Evolutionary conservation across 208 protist species (phyloP).

Genomic region (Ichthyophonus hoferi): DNA sequence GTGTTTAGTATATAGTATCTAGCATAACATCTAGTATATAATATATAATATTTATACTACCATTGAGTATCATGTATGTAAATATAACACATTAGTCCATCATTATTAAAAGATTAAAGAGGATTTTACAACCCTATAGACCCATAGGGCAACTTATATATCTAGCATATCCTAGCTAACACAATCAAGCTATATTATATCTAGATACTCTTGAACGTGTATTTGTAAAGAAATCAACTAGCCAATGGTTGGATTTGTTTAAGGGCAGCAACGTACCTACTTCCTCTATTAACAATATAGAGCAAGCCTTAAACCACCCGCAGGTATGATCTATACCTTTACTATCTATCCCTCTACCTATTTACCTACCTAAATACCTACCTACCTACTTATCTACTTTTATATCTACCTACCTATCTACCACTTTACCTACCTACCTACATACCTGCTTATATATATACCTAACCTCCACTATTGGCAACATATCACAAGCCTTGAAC

Average conservation of each 20-base stretch:
- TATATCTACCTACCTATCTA: too few species aligned
- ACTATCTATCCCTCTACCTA: background rate
- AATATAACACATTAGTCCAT: too few species aligned
- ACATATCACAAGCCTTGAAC: too few species aligned
- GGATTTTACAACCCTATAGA: background rate
- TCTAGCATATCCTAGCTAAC: background rate
- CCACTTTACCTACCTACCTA: too few species aligned
- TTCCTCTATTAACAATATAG: conserved; percentile 19
- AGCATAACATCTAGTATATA: too few species aligned
- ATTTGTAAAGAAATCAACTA: background rate
- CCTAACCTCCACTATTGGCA: too few species aligned
- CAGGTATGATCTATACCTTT: conserved; percentile 1
- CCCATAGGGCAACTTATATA: background rate
- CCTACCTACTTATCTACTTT: too few species aligned
- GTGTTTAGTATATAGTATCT: too few species aligned
- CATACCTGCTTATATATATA: background rate
- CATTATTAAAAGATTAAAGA: too few species aligned
- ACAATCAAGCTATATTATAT: background rate
- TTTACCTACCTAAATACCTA: too few species aligned
- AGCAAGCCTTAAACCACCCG: background rate
- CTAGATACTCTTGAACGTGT: background rate
- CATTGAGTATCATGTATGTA: background rate
- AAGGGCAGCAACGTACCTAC: background rate
- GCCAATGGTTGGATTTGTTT: conserved; percentile 9
- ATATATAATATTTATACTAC: background rate